A percentile compares a stretch with the other conserved stretches of the same genome.
Evolutionary conservation across 2,329 filamentous ascomycete species (phyloP).

Genomic region (Xylaria hypoxylon): DNA sequence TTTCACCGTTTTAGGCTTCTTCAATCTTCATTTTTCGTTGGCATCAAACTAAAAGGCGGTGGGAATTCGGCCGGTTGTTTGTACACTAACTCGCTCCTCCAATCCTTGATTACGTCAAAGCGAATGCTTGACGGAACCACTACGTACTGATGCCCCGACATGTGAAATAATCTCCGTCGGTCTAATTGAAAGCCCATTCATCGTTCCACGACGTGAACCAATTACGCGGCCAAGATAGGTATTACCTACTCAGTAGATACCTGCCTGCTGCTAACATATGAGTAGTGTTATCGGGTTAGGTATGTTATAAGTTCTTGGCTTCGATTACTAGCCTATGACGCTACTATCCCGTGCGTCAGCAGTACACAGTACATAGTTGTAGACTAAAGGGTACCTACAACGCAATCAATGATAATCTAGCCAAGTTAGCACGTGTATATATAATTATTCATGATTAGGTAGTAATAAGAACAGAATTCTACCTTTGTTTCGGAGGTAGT

Average conservation of each 20-base stretch:
- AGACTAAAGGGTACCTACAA: no score
- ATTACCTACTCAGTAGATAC: no score
- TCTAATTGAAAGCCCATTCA: slow-evolving; percentile 24
- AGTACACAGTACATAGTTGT: no score
- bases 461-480: no score
- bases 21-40: neutral
- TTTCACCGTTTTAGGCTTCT: neutral
- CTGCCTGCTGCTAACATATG: neutral
- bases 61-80: neutral
- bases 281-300: no score
- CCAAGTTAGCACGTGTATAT: no score
- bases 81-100: slow-evolving; percentile 1
- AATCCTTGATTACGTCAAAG: neutral
- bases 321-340: no score
- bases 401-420: no score
- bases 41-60: neutral
- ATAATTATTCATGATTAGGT: no score
- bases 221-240: neutral
- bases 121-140: neutral
- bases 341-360: no score
- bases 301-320: no score
- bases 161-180: slow-evolving; percentile 21
- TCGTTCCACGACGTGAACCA: slow-evolving; percentile 14
- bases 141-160: slow-evolving; percentile 1
- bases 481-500: no score